A percentile compares a stretch with the other conserved stretches of the same genome.
These are phyloP conservation scores for Arthrobotrys megalospora DNA, from an alignment of 2,329 filamentous ascomycete species.

Conservation along the genomic window DNA sequence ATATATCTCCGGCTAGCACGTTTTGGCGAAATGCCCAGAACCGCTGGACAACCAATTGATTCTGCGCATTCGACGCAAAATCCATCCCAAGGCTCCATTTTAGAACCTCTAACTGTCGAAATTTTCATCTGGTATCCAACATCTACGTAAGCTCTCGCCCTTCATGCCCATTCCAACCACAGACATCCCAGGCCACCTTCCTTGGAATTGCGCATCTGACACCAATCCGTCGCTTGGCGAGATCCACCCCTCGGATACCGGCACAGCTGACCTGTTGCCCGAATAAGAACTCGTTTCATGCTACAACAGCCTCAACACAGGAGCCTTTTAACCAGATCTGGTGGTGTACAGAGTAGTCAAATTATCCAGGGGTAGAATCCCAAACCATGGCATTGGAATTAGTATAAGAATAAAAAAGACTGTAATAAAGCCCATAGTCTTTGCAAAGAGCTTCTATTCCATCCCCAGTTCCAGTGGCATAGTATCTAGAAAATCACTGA, in stretches of 20 bases:
- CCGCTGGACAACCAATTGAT: neutral
- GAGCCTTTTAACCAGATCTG: too few species aligned
- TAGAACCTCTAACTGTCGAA: too few species aligned
- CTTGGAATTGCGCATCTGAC: neutral
- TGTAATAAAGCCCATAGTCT: neutral
- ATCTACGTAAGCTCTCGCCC: conserved; percentile 2
- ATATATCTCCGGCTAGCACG: conserved; percentile 2
- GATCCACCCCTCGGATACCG: conserved; percentile 11
- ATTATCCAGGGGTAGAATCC: neutral
- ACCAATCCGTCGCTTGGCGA: conserved; percentile 1
- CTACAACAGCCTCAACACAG: neutral
- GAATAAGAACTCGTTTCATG: conserved; percentile 1
- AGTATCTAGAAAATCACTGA: conserved; percentile 25
- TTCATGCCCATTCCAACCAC: neutral
- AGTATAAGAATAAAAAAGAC: neutral
- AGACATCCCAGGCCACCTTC: neutral
- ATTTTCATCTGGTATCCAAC: neutral
- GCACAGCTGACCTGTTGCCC: conserved; percentile 15
- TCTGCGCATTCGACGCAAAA: neutral
- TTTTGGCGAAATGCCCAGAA: neutral
- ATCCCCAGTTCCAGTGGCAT: neutral
- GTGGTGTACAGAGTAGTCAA: neutral
- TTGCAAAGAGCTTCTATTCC: neutral
- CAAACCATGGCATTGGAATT: neutral
- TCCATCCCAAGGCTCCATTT: neutral